Evolutionary conservation across 176 grass and related monocot genomes (phyloP).

Genomic region (Chrysopogon serrulatus): DNA sequence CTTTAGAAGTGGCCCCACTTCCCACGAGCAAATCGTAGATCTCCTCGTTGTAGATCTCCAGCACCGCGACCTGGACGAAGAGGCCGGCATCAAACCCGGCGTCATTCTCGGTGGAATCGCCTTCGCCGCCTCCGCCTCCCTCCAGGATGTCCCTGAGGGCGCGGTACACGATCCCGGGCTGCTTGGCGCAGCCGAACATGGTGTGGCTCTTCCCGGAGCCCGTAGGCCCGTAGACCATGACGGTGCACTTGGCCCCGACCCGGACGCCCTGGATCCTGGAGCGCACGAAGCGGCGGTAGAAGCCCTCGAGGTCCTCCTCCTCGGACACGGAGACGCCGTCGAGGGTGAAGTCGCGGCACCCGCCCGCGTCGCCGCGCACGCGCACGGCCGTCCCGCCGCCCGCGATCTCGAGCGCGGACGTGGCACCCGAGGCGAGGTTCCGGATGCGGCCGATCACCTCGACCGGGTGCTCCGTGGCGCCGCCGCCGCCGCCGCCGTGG

Average conservation of each 20-base stretch:
- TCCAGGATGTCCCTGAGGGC: slow-evolving; percentile 70
- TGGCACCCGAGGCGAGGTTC: slow-evolving; percentile 31
- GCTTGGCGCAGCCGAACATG: slow-evolving; percentile 72
- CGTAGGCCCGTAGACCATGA: slow-evolving; percentile 93
- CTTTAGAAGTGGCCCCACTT: slow-evolving; percentile 37
- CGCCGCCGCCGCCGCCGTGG: neutral
- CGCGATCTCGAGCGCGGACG: slow-evolving; percentile 46
- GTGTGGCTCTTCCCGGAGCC: slow-evolving; percentile 83
- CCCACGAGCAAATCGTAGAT: slow-evolving; percentile 73
- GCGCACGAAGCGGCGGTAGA: slow-evolving; percentile 73
- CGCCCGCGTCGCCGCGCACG: slow-evolving; percentile 56
- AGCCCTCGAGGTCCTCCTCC: slow-evolving; percentile 57
- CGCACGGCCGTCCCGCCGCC: slow-evolving; percentile 39
- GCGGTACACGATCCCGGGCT: slow-evolving; percentile 89
- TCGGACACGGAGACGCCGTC: slow-evolving; percentile 78
- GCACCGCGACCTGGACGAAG: slow-evolving; percentile 65
- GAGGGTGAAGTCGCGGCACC: slow-evolving; percentile 80
- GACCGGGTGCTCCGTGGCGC: slow-evolving; percentile 77
- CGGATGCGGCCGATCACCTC: slow-evolving; percentile 82
- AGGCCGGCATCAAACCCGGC: slow-evolving; percentile 42
- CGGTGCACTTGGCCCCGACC: slow-evolving; percentile 81
- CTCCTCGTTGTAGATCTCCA: slow-evolving; percentile 95
- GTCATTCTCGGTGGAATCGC: slow-evolving; percentile 7
- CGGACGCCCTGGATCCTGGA: slow-evolving; percentile 65
- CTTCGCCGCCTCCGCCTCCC: neutral